Conservation (phyloP, 2,329 filamentous ascomycete species). For the Chrysoporthe cubensis region DNA sequence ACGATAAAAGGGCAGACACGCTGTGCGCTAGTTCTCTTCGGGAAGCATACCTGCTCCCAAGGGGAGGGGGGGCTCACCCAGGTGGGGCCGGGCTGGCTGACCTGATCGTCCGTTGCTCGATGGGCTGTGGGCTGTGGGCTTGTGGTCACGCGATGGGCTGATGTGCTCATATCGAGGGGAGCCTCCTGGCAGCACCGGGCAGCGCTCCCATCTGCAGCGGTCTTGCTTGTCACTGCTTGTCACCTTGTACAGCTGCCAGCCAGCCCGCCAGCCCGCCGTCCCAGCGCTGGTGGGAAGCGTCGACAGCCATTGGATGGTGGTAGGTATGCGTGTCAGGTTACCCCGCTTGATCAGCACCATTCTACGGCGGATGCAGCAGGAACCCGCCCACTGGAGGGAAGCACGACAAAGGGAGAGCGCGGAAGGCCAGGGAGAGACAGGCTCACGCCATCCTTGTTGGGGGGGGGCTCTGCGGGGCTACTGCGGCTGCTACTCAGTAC, state of each 20-base stretch:
- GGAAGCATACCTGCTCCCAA: too few species aligned
- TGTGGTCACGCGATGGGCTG: slow-evolving; percentile 27
- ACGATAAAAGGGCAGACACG: not conserved
- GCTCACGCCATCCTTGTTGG: slow-evolving; percentile 23
- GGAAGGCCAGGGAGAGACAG: slow-evolving; percentile 12
- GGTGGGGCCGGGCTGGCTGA: slow-evolving; percentile 14
- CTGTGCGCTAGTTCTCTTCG: not conserved
- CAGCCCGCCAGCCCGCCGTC: not conserved
- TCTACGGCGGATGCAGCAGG: slow-evolving; percentile 1
- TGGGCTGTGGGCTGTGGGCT: not conserved
- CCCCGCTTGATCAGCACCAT: slow-evolving; percentile 11
- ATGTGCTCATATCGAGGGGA: not conserved
- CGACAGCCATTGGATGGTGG: not conserved
- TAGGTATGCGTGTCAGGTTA: not conserved
- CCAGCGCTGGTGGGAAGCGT: not conserved
- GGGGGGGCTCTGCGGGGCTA: not conserved
- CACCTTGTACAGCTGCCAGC: not conserved
- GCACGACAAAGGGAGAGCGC: not conserved
- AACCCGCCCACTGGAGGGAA: not conserved
- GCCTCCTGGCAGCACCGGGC: not conserved
- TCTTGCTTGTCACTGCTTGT: too few species aligned
- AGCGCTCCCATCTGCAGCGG: too few species aligned
- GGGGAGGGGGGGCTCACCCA: not conserved
- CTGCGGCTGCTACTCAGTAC: not conserved
- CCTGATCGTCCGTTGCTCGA: slow-evolving; percentile 11